Evolutionary conservation across 129 eudicot genomes (phyloP), one percentile per base, ranked within the genome.

Genomic region (Artemisia argyi): DNA sequence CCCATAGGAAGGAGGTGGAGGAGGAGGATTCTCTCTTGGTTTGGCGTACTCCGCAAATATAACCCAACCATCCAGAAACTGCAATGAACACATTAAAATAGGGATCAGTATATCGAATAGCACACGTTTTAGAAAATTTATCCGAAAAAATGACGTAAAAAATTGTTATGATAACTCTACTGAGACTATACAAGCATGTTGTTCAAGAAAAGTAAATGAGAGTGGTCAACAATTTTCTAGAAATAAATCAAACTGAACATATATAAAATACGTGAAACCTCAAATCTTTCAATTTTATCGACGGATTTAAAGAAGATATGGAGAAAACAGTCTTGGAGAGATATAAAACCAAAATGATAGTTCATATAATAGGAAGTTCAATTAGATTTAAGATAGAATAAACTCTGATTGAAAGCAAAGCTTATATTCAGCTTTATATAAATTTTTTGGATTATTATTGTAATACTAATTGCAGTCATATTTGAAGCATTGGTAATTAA

Each of bases 1-100:
- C 20, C 68, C 77, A 15, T 78, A 71, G 22, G 82, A 30, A 32
- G 71, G 52, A 63, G 82, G 78, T 17, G 82, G 66, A 5, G 76
- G 62, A 9, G 83, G 72, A 19, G 83, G 78, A 20, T 86, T 56
- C 11, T 73, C 73, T 74, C 90, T 86, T 71, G 98, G 89, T 35
- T 84, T 85, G 17, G 98, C 96, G 57, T 81, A 93, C 82, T 92
- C 98, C 0, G 96, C 96, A 73, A 92, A 93, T 65, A 93, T 93
- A 54, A 93, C 96, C 98, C 98, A 93, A 11, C 98, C 98, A 82
- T 93, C 98, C 82, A 93, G 48, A 85, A 89, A 93, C 98, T 93
- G 73, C 85, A 86, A 74, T 12, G 8, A 7, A 30, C n/a, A 63
- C 32, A 35, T 39, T 35, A 19, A 17, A 28, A 32, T 11, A 22